Conservation (phyloP, 1,284 basidiomycete genomes). For the Boletellus deceptivus region DNA sequence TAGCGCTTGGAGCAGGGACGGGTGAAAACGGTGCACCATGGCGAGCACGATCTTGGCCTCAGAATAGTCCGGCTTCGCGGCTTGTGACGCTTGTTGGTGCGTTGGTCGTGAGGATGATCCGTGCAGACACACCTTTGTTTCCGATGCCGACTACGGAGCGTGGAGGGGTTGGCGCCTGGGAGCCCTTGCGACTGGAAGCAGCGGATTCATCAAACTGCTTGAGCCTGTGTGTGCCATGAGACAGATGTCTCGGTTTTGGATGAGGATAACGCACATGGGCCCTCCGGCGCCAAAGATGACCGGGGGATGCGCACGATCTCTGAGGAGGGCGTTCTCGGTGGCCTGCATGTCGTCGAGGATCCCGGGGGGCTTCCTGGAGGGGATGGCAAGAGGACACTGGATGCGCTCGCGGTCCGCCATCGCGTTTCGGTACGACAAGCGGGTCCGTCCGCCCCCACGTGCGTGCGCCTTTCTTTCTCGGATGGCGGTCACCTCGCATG, state of each 20-base stretch:
- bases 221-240: slow-evolving; percentile 47
- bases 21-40: slow-evolving; percentile 61
- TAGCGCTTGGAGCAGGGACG: background rate
- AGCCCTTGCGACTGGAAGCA: slow-evolving; percentile 61
- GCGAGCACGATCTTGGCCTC: slow-evolving; percentile 98
- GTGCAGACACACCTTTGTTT: slow-evolving; percentile 58
- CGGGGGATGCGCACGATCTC: slow-evolving; percentile 21
- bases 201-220: slow-evolving; percentile 78
- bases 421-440: background rate
- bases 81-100: slow-evolving; percentile 37
- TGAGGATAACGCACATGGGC: slow-evolving; percentile 27
- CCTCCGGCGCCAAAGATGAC: slow-evolving; percentile 33
- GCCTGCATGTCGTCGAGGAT: slow-evolving; percentile 32
- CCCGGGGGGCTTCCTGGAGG: slow-evolving; percentile 15
- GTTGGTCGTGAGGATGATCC: background rate
- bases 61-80: slow-evolving; percentile 96
- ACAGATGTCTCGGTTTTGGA: background rate
- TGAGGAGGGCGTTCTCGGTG: slow-evolving; percentile 13
- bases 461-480: background rate
- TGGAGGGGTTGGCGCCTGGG: slow-evolving; percentile 71
- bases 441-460: background rate
- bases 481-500: slow-evolving; percentile 21
- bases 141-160: slow-evolving; percentile 79
- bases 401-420: slow-evolving; percentile 21
- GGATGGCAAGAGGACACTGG: slow-evolving; percentile 10